phyloP scores from a whole-genome alignment of 768 basidiomycete genomes.

The Dacryopinax primogenitus region DNA sequence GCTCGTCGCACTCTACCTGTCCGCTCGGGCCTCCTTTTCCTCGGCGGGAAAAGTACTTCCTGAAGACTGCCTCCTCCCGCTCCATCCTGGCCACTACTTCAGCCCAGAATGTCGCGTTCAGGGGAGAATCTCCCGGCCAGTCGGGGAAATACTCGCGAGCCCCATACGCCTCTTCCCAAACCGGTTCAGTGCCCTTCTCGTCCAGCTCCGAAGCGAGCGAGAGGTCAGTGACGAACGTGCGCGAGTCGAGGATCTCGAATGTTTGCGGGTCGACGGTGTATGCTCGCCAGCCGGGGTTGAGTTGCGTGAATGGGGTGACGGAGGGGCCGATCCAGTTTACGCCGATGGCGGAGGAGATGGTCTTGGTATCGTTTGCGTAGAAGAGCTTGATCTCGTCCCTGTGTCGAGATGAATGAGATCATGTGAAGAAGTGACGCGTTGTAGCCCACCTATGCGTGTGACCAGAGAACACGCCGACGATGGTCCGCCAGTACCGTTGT shows the following conservation, averaged over 20 bases:
- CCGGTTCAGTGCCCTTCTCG: conserved; percentile 27
- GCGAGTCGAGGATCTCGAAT: conserved; percentile 46
- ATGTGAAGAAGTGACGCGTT: neutral
- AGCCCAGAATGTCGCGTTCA: conserved; percentile 49
- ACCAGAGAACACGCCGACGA: conserved; percentile 50
- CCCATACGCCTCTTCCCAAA: conserved; percentile 47
- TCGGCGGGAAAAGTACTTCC: neutral
- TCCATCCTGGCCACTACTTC: conserved; percentile 42
- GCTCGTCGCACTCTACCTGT: neutral
- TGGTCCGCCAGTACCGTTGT: conserved; percentile 44
- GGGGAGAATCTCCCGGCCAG: conserved; percentile 28
- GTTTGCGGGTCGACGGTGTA: conserved; percentile 57
- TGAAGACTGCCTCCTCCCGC: conserved; percentile 22
- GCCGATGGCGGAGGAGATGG: neutral
- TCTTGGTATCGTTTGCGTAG: conserved; percentile 5
- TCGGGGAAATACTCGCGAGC: conserved; percentile 36
- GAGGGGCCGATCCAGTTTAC: conserved; percentile 6
- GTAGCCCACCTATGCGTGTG: conserved; percentile 38
- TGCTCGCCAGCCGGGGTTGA: conserved; percentile 37
- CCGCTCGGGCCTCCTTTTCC: conserved; percentile 3
- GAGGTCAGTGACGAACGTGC: neutral
- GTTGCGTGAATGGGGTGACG: conserved; percentile 3
- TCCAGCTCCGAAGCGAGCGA: neutral
- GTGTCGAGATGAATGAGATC: neutral
- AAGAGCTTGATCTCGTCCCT: conserved; percentile 8